Percentiles rank a stretch among this genome's conserved stretches.
These are phyloP conservation scores for Candida suzukii DNA, from an alignment of 805 yeast genomes.

Conservation along the genomic window DNA sequence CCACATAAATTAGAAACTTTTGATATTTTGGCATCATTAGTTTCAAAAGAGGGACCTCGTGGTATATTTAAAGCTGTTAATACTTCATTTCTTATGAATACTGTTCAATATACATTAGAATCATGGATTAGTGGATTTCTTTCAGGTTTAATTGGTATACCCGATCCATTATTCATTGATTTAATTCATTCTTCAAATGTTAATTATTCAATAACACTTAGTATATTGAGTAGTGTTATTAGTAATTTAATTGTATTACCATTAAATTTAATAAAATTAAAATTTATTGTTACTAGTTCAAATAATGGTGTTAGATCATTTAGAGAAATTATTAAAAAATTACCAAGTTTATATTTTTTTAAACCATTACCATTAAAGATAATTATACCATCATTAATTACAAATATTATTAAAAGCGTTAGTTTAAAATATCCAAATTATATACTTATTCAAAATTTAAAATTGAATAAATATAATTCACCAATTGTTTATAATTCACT, in stretches of 20 bases:
- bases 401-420: constrained; percentile 21
- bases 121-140: constrained; percentile 90
- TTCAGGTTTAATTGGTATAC: constrained; percentile 73
- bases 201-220: constrained; percentile 53
- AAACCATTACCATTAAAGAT: constrained; percentile 50
- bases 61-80: constrained; percentile 71
- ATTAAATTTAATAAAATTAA: constrained; percentile 71
- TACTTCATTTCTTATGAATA: constrained; percentile 71
- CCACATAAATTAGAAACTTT: constrained; percentile 58
- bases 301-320: constrained; percentile 52
- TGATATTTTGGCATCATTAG: constrained; percentile 57
- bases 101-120: constrained; percentile 69
- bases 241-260: constrained; percentile 75
- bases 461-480: constrained; percentile 60
- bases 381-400: constrained; percentile 52
- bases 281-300: constrained; percentile 54
- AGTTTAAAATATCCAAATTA: constrained; percentile 36
- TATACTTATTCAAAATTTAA: constrained; percentile 51
- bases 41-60: constrained; percentile 63
- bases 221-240: constrained; percentile 63
- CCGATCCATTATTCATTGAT: constrained; percentile 85
- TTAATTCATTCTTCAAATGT: constrained; percentile 77
- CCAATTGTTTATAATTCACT: constrained; percentile 54
- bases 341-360: constrained; percentile 36
- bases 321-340: constrained; percentile 51